A percentile compares a stretch with the other conserved stretches of the same genome.
Conservation (phyloP, 805 yeast species). For the Teunomyces atbi region DNA sequence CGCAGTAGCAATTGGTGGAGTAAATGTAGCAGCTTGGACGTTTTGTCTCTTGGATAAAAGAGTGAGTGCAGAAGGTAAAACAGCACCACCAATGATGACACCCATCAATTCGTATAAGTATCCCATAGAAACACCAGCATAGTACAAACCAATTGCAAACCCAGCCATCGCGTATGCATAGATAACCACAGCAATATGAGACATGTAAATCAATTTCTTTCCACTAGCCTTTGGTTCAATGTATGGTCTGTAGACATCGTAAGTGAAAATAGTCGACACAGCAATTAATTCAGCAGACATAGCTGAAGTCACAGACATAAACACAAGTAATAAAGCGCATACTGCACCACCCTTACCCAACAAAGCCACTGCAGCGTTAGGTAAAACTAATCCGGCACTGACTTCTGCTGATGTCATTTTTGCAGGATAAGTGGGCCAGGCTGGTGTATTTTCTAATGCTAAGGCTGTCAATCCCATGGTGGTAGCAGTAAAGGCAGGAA, state of each 20-base stretch:
- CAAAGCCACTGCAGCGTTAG: constrained; percentile 77
- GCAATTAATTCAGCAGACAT: constrained; percentile 90
- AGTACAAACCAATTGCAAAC: constrained; percentile 76
- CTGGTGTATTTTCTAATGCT: constrained; percentile 64
- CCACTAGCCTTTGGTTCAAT: constrained; percentile 78
- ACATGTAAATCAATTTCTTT: constrained; percentile 62
- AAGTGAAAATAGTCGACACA: constrained; percentile 80
- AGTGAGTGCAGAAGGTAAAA: constrained; percentile 70
- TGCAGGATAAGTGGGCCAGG: constrained; percentile 79
- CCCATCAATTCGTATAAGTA: constrained; percentile 89
- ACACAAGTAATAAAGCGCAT: constrained; percentile 72
- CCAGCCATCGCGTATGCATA: constrained; percentile 71
- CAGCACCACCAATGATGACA: constrained; percentile 82
- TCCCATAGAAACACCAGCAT: constrained; percentile 84
- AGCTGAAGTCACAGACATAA: constrained; percentile 93
- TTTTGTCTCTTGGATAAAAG: constrained; percentile 66
- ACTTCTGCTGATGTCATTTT: constrained; percentile 66
- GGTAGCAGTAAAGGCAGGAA: constrained; percentile 79
- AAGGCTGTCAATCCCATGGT: constrained; percentile 86
- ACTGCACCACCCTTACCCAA: constrained; percentile 89
- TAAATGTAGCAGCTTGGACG: constrained; percentile 60
- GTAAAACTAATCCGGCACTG: constrained; percentile 75
- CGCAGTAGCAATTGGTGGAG: constrained; percentile 78
- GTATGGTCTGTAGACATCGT: constrained; percentile 80
- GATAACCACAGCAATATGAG: constrained; percentile 63